Evolutionary conservation across 139 green algal genomes (phyloP).

Genomic region (Pycnococcus provasolii): DNA sequence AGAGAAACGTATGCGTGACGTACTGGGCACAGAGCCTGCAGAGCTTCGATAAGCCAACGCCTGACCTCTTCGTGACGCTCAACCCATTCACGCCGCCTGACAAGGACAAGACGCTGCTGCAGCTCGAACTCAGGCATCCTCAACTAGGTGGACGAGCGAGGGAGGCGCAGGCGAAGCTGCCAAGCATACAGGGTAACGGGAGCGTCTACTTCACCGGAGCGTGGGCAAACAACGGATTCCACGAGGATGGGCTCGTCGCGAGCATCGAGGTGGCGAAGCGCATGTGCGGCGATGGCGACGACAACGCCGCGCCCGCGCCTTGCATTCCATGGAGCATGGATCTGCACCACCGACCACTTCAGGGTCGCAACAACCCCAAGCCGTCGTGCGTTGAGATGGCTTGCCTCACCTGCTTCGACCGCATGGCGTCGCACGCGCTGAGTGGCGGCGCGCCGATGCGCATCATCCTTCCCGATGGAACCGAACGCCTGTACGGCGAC

Average conservation of each 20-base stretch:
- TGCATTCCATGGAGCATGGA: no score
- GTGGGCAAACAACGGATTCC: slow-evolving; percentile 87
- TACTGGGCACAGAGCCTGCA: slow-evolving; percentile 87
- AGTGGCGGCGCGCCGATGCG: slow-evolving; percentile 31
- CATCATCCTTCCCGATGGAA: slow-evolving; percentile 71
- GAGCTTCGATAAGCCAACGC: slow-evolving; percentile 51
- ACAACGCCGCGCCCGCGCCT: no score
- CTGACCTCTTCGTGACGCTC: slow-evolving; percentile 80
- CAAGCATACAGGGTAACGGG: slow-evolving; percentile 36
- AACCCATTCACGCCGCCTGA: slow-evolving; percentile 64
- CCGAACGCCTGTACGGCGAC: slow-evolving; percentile 55
- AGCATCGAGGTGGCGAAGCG: slow-evolving; percentile 47
- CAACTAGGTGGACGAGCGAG: background rate
- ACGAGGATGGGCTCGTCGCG: slow-evolving; percentile 84
- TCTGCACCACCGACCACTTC: no score
- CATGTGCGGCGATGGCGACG: background rate
- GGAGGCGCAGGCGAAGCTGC: slow-evolving; percentile 12
- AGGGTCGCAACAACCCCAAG: no score
- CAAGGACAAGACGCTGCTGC: slow-evolving; percentile 16
- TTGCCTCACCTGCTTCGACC: slow-evolving; percentile 1
- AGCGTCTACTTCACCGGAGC: slow-evolving; percentile 56
- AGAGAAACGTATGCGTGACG: slow-evolving; percentile 59
- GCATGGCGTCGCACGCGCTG: background rate
- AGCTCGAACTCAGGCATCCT: slow-evolving; percentile 3
- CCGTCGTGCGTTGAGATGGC: background rate